Percentiles rank a stretch among this genome's conserved stretches.
Conservation (phyloP, 108 stramenopile species). For the Skeletonema potamos region DNA sequence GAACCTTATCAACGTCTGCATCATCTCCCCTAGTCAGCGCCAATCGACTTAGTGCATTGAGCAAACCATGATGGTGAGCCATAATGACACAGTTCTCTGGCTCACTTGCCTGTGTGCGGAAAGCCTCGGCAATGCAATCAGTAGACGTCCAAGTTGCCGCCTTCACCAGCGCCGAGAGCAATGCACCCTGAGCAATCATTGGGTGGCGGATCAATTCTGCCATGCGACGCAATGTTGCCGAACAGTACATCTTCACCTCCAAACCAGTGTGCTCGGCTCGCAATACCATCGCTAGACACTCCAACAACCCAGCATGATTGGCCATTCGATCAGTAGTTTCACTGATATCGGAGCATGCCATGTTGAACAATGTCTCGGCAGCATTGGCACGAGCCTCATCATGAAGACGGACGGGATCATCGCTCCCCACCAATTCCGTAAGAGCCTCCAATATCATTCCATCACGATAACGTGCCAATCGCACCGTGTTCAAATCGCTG, state of each 20-base stretch:
- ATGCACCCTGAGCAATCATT: conserved; percentile 50
- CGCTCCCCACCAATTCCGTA: conserved; percentile 38
- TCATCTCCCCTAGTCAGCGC: conserved; percentile 40
- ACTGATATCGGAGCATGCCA: conserved; percentile 45
- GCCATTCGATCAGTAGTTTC: conserved; percentile 78
- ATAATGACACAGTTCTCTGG: conserved; percentile 44
- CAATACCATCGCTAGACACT: conserved; percentile 55
- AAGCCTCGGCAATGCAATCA: conserved; percentile 56
- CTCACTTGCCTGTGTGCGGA: conserved; percentile 29
- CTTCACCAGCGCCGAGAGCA: conserved; percentile 56
- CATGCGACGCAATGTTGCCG: conserved; percentile 57
- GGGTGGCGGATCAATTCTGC: conserved; percentile 55
- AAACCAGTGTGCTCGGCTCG: conserved; percentile 40
- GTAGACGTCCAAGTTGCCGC: conserved; percentile 53
- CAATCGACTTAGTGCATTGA: conserved; percentile 48
- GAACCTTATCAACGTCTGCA: conserved; percentile 43
- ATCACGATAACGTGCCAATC: conserved; percentile 41
- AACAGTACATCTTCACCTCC: conserved; percentile 60
- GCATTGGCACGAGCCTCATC: conserved; percentile 58
- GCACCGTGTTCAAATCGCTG: conserved; percentile 53
- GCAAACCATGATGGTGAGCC: conserved; percentile 55
- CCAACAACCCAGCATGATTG: conserved; percentile 67
- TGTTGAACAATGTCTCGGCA: conserved; percentile 60
- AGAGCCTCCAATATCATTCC: conserved; percentile 49
- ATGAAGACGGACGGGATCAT: conserved; percentile 34